Evolutionary conservation across 2,329 filamentous ascomycete species (phyloP).

Genomic region (Talaromyces sp.): DNA sequence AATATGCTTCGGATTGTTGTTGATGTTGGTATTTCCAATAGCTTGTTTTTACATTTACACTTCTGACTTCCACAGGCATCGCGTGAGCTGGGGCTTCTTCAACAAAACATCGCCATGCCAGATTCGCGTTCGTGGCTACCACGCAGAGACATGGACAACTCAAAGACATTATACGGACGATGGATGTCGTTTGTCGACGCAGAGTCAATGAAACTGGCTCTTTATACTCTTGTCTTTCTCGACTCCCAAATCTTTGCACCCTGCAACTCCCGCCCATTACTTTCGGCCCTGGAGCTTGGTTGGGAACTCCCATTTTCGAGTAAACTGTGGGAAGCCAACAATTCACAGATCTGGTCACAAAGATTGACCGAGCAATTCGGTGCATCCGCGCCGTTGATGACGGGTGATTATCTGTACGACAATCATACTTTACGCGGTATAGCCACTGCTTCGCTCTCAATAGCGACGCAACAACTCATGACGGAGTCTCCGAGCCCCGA

Average conservation of each 20-base stretch:
- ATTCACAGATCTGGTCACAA: slow-evolving; percentile 21
- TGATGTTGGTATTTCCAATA: slow-evolving; percentile 17
- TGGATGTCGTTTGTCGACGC: slow-evolving; percentile 23
- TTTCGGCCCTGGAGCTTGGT: slow-evolving; percentile 27
- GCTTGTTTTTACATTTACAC: not conserved
- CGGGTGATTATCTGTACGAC: not conserved
- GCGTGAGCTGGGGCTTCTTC: slow-evolving; percentile 21
- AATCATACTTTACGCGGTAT: slow-evolving; percentile 14
- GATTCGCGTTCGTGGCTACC: slow-evolving; percentile 11
- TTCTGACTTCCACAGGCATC: slow-evolving; percentile 15
- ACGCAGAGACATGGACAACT: slow-evolving; percentile 6
- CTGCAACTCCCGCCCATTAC: slow-evolving; percentile 24
- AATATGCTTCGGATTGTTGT: slow-evolving; percentile 22
- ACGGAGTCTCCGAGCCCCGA: slow-evolving; percentile 19
- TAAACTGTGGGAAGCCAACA: slow-evolving; percentile 25
- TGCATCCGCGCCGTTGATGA: not conserved
- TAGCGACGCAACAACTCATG: slow-evolving; percentile 29
- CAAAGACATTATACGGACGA: slow-evolving; percentile 15
- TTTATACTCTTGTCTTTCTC: slow-evolving; percentile 23
- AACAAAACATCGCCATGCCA: slow-evolving; percentile 20
- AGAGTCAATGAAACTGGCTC: slow-evolving; percentile 26
- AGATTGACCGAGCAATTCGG: slow-evolving; percentile 14
- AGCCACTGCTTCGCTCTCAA: slow-evolving; percentile 20
- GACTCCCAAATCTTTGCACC: slow-evolving; percentile 25
- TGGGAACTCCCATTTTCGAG: slow-evolving; percentile 29